Evolutionary conservation across 108 stramenopile species (phyloP), one percentile per base, ranked within the genome.

Genomic region (Skeletonema marinoi): DNA sequence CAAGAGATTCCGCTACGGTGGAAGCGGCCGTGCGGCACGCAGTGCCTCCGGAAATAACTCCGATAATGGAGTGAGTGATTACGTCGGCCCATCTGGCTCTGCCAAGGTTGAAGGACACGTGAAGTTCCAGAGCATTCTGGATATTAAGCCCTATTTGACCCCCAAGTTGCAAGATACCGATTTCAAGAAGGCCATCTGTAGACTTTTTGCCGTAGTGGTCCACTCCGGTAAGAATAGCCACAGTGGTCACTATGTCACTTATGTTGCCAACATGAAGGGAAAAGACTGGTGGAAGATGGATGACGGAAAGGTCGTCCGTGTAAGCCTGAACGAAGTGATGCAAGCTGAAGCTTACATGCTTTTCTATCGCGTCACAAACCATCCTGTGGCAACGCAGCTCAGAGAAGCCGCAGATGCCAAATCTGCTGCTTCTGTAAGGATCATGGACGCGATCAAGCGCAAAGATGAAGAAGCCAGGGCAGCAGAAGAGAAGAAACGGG

Each of bases 221-320:
- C 95, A 96, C 65, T 86, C 89, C 14, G 95, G 95, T 7, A 93
- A 93, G 68, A 96, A 93, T 68, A 88, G 87, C 31, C 92, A 96
- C 61, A 88, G 88, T 1, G 95, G 95, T 0, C 95, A 96, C 74
- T 96, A 96, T 65, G 61, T 91, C 11, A 70, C 84, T 0, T 96
- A 93, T 46, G 95, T 96, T 14, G 81, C 88, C 21, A 96, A 88
- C 65, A 80, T 88, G 54, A 72, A 73, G 65, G 90, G 87, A 73
- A 93, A 92, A 51, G 90, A 96, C 62, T 96, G 95, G 95, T 96
- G 95, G 92, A 96, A 93, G 65, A 93, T 96, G 95, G 95, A 96
- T 67, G 95, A 96, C 70, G 87, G 87, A 16, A 88, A 92, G 36
- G 88, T 96, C 1, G 75, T 77, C 30, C 71, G 75, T 12, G 92